Percentiles rank a stretch among this genome's conserved stretches.
Evolutionary conservation across 805 yeast genomes (phyloP).

Genomic region (Cyberlindnera americana): DNA sequence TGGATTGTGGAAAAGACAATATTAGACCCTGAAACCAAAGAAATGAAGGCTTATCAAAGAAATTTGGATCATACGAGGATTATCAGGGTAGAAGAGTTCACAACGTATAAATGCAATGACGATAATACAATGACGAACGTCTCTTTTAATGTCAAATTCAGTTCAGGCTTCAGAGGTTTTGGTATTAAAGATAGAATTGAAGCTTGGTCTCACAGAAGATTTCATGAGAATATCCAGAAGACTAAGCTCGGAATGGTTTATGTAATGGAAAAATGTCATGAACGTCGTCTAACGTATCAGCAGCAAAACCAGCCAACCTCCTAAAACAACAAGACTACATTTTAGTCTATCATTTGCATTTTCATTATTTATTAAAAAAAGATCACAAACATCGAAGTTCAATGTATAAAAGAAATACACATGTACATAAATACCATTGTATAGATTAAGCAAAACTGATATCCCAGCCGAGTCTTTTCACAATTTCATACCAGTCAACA

Average conservation of each 20-base stretch:
- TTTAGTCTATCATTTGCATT: not conserved
- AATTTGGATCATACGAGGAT: slow-evolving; percentile 82
- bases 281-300: slow-evolving; percentile 9
- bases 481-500: slow-evolving; percentile 71
- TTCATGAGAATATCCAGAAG: slow-evolving; percentile 61
- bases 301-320: slow-evolving; percentile 2
- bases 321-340: too few species aligned
- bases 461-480: slow-evolving; percentile 71
- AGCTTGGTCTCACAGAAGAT: slow-evolving; percentile 70
- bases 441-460: slow-evolving; percentile 68
- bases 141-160: slow-evolving; percentile 60
- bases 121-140: slow-evolving; percentile 41
- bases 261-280: slow-evolving; percentile 66
- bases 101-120: slow-evolving; percentile 45
- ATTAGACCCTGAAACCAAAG: slow-evolving; percentile 56
- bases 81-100: slow-evolving; percentile 74
- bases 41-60: slow-evolving; percentile 67
- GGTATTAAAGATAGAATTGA: slow-evolving; percentile 76
- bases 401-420: too few species aligned
- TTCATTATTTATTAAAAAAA: not conserved
- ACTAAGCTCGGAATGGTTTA: slow-evolving; percentile 70
- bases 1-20: slow-evolving; percentile 81
- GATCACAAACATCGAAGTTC: too few species aligned
- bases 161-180: slow-evolving; percentile 58
- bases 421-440: slow-evolving; percentile 1